Conservation (phyloP, 306 rosid species). For the Delonix regia region DNA sequence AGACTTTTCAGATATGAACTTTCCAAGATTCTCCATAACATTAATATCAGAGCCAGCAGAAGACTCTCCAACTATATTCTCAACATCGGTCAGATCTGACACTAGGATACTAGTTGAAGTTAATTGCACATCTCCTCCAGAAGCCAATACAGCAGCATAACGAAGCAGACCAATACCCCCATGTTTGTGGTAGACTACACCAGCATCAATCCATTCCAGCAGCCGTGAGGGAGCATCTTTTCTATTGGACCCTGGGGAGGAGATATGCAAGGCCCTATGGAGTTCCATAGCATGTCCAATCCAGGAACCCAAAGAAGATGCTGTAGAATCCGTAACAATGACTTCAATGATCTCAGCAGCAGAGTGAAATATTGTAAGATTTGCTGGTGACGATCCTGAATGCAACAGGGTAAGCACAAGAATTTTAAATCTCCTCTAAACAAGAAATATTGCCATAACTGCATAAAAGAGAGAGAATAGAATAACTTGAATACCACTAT, state of each 20-base stretch:
- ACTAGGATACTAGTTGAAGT: conserved; percentile 70
- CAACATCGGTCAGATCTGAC: conserved; percentile 89
- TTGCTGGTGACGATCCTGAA: conserved; percentile 85
- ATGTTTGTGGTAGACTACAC: conserved; percentile 86
- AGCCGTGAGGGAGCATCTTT: conserved; percentile 96
- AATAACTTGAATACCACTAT: conserved; percentile 56
- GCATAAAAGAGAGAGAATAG: conserved; percentile 22
- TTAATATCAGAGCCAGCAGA: conserved; percentile 79
- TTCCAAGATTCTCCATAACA: conserved; percentile 95
- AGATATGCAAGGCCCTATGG: conserved; percentile 83
- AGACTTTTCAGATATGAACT: conserved; percentile 80
- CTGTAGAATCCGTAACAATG: conserved; percentile 87
- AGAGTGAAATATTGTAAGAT: conserved; percentile 89
- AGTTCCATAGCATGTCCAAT: conserved; percentile 89
- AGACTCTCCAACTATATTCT: conserved; percentile 79
- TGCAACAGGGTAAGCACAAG: conserved; percentile 33
- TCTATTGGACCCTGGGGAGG: conserved; percentile 91
- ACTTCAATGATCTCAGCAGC: conserved; percentile 99
- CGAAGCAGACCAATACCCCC: conserved; percentile 89
- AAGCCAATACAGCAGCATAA: conserved; percentile 90
- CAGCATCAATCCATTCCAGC: conserved; percentile 98
- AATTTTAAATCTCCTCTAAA: conserved; percentile 30
- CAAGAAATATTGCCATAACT: conserved; percentile 12
- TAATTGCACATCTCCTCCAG: conserved; percentile 96
- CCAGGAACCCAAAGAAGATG: conserved; percentile 88